Base-by-base conservation (phyloP, 441 rosid genomes). In the Adansonia grandidieri region DNA sequence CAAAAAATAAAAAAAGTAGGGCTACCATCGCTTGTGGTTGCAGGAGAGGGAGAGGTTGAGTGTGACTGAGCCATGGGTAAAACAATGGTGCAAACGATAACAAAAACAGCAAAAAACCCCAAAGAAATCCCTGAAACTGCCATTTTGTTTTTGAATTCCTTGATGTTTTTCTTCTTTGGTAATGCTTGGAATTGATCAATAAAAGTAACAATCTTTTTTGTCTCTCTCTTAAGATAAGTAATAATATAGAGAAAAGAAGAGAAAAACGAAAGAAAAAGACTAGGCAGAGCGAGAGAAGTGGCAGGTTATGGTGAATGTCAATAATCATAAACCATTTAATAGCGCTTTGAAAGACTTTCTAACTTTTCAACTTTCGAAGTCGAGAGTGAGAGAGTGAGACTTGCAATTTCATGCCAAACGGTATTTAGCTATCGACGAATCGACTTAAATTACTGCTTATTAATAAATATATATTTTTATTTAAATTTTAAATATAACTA, bases 11-110 rank as follows among this genome's bases (percentile, higher is more conserved):
- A 57, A 57, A 57, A 57, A 57, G 28, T 7, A 40, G 11, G 44
- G 10, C 40, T 15, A 95, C 98, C 97, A 65, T 93, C 93, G 80
- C 92, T 91, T 81, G 90, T 78, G 1, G 94, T 93, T 57, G 91
- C 84, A 17, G 95, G 97, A 19, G 98, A 89, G 3, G 96, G 92
- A 78, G 92, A 86, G 9, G 73, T 0, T 54, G 87, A 82, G 76
- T 91, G 93, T 9, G 93, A 93, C 13, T 71, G 87, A 71, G 85
- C 87, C 45, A 86, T 51, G 9, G 93, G 93, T 78, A 85, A 78
- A 17, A 80, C 78, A 81, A 88, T 77, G 82, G 84, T 79, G 77
- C 87, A 83, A 19, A 89, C 15, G 57, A 91, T 78, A 58, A 74
- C 82, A 15, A 82, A 56, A 11, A 73, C 65, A 56, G 83, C 71